Evolutionary conservation across 495 filamentous ascomycete genomes (phyloP).

Genomic region (Aspergillus mulundensis): DNA sequence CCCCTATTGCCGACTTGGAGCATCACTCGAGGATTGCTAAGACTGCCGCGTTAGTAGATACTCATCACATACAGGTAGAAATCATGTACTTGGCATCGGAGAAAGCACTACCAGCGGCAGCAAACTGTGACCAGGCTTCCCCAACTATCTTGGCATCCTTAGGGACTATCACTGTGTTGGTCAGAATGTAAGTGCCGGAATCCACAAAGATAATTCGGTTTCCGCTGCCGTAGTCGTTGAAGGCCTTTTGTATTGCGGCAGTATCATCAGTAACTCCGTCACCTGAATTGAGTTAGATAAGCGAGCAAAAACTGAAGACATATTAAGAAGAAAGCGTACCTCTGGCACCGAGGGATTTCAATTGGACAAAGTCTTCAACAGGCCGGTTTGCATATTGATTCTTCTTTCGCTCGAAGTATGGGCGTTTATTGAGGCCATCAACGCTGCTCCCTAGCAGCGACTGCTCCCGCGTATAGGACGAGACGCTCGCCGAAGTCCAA

Average conservation of each 20-base stretch:
- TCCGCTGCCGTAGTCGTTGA: slow-evolving; percentile 41
- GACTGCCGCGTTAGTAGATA: not conserved
- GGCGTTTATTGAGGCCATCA: not conserved
- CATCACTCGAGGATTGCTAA: slow-evolving; percentile 49
- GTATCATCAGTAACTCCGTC: slow-evolving; percentile 45
- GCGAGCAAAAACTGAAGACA: too few relatives aligned
- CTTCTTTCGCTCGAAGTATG: slow-evolving; percentile 5
- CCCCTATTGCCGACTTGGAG: slow-evolving; percentile 54
- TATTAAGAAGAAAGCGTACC: slow-evolving; percentile 13
- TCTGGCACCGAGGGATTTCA: slow-evolving; percentile 34
- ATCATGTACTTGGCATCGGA: slow-evolving; percentile 28
- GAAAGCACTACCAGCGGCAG: slow-evolving; percentile 49
- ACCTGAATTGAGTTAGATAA: slow-evolving; percentile 12
- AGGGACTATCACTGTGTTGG: slow-evolving; percentile 53
- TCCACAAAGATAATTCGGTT: slow-evolving; percentile 59
- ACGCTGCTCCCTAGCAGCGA: not conserved
- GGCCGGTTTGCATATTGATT: slow-evolving; percentile 7
- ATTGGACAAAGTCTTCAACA: slow-evolving; percentile 36
- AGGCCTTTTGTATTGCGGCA: slow-evolving; percentile 46
- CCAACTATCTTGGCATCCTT: slow-evolving; percentile 52
- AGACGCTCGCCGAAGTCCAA: not conserved
- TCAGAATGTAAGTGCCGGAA: slow-evolving; percentile 56
- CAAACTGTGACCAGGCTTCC: slow-evolving; percentile 50
- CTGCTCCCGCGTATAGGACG: not conserved
- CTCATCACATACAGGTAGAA: not conserved